A percentile compares a stretch with the other conserved stretches of the same genome.
Conservation (phyloP, 495 filamentous ascomycete species). For the Hypoxylon intermedium region DNA sequence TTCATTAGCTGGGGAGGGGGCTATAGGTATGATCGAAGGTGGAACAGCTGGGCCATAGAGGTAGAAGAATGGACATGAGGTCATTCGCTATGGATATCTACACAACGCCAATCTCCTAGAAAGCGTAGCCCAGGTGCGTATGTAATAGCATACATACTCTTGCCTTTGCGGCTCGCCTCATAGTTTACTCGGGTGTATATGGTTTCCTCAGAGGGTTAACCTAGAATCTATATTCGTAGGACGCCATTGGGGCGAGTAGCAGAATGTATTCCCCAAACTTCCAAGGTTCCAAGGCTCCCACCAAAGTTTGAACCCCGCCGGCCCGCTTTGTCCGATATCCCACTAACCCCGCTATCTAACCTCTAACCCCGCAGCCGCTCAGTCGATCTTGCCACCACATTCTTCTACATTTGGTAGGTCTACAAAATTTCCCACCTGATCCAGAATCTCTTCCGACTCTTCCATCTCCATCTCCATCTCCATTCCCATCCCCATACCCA, state of each 20-base stretch:
- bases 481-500: slow-evolving; percentile 16
- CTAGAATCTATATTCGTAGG: no score
- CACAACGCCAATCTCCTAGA: slow-evolving; percentile 9
- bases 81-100: slow-evolving; percentile 18
- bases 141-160: neutral
- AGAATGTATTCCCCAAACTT: no score
- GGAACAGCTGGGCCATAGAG: slow-evolving; percentile 3
- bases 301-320: no score
- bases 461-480: slow-evolving; percentile 5
- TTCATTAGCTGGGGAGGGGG: slow-evolving; percentile 1
- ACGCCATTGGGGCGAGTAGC: no score
- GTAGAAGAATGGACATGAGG: slow-evolving; percentile 16
- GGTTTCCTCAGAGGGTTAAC: no score
- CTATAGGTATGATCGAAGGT: slow-evolving; percentile 22
- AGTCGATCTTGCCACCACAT: slow-evolving; percentile 5
- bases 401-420: slow-evolving; percentile 11
- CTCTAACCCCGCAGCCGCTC: slow-evolving; percentile 18
- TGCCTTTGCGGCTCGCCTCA: neutral
- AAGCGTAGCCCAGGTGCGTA: neutral
- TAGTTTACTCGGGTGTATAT: neutral
- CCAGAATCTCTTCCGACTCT: slow-evolving; percentile 10
- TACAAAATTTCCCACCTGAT: neutral
- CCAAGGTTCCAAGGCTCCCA: no score
- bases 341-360: slow-evolving; percentile 18
- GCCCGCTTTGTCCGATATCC: neutral